Base-by-base conservation (phyloP, 179 eudicot genomes). In the Silene vulgaris region DNA sequence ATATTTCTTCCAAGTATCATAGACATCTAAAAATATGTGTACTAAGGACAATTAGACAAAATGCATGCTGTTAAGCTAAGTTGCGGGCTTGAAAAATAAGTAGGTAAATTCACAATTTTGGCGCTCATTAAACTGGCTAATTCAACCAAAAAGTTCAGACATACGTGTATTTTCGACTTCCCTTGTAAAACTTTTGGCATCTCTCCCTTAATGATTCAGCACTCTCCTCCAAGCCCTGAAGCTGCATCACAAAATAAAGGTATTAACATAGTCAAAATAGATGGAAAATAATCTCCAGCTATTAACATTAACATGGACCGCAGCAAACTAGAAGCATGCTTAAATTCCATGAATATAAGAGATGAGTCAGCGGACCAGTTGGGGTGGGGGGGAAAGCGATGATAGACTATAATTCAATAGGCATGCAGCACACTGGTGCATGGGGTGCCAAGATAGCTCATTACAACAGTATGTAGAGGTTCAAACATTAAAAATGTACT, bases 111-210 rank as follows among this genome's bases (percentile, higher is more conserved):
- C 64, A 59, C 19, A 17, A 59, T 7, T 59, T 59, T 67, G 59
- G 11, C 72, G 23, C 30, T 67, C 26, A 67, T n/a, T 67, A n/a
- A 8, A 9, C 1, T n/a, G 28, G 66, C 35, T 2, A 8, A 1
- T 21, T 14, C 77, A 66, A 71, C n/a, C 12, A 32, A 26, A 52
- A 52, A 79, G 11, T 65, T 56, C 23, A 80, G 52, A 78, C 98
- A 80, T 83, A 94, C 98, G 98, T 94, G 83, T 94, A 94, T 82
- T 90, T 94, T 37, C 98, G 91, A 69, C 88, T 87, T 85, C 98
- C 98, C 86, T 94, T 94, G 77, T 84, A 88, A 81, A 94, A 94
- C 74, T 87, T 92, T 83, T 89, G 87, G 81, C 97, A 88, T 80
- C 97, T 89, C 69, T 94, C 98, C 78, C 98, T 83, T 77, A 94